phyloP scores from a whole-genome alignment of 305 asterid species.

The Fraxinus baroniana region DNA sequence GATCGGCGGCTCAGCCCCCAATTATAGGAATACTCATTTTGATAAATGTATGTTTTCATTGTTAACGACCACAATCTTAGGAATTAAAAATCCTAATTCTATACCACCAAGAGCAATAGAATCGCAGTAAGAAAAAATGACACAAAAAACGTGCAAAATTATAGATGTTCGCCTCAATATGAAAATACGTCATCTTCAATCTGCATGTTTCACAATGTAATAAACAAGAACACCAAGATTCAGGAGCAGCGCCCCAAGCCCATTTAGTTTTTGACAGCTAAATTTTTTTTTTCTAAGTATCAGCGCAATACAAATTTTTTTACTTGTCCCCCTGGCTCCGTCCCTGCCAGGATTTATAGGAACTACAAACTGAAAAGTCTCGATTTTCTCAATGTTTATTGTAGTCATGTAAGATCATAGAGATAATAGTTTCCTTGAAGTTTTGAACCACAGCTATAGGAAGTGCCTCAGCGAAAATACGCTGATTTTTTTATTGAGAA shows the following conservation, averaged over 20 bases:
- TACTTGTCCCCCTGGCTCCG: neutral
- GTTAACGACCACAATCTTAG: neutral
- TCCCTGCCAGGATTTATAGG: neutral
- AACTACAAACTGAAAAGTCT: neutral
- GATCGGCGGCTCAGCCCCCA: slow-evolving; percentile 50
- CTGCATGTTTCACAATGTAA: too few species aligned
- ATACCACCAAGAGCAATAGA: too few species aligned
- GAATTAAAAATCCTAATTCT: too few species aligned
- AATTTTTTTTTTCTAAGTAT: too few species aligned
- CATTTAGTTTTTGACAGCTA: neutral
- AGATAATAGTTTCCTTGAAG: slow-evolving; percentile 42
- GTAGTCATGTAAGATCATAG: slow-evolving; percentile 64
- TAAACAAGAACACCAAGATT: neutral
- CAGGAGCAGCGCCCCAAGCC: neutral
- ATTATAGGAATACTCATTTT: slow-evolving; percentile 44
- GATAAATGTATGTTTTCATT: slow-evolving; percentile 46
- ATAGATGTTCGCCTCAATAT: too few species aligned
- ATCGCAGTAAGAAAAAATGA: too few species aligned
- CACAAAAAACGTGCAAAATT: too few species aligned
- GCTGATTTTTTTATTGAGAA: neutral
- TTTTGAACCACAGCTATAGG: slow-evolving; percentile 45
- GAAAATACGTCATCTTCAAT: neutral
- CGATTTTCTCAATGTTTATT: slow-evolving; percentile 13
- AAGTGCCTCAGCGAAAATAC: slow-evolving; percentile 50
- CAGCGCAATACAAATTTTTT: too few species aligned